These are phyloP conservation scores for Clonostachys solani DNA, from an alignment of 2,329 filamentous ascomycete species.

Conservation along the genomic window DNA sequence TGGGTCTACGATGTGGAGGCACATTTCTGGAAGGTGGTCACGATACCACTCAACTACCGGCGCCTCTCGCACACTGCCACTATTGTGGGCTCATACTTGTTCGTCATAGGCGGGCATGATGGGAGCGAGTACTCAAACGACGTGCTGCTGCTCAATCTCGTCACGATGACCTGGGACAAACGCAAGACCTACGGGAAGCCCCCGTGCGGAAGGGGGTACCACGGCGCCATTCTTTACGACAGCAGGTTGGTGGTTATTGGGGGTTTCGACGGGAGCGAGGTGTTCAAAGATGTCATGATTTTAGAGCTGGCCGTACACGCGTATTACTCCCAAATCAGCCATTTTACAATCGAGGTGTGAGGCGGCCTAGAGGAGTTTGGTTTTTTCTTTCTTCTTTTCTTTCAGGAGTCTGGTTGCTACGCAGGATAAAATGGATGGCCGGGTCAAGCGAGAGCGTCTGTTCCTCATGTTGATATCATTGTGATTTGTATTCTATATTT, in stretches of 20 bases:
- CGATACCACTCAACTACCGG: constrained; percentile 56
- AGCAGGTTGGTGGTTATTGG: constrained; percentile 60
- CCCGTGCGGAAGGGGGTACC: constrained; percentile 62
- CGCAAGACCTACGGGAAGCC: constrained; percentile 60
- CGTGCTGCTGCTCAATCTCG: constrained; percentile 63
- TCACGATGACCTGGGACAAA: constrained; percentile 71
- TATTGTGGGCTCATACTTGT: constrained; percentile 65
- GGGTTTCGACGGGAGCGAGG: constrained; percentile 63
- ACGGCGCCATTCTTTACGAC: constrained; percentile 62
- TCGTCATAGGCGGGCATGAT: constrained; percentile 67
- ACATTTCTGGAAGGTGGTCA: constrained; percentile 53
- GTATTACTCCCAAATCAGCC: constrained; percentile 71
- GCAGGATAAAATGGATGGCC: too few relatives aligned
- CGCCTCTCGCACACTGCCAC: constrained; percentile 66
- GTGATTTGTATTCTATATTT: too few relatives aligned
- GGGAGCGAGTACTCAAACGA: constrained; percentile 67
- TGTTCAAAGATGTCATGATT: constrained; percentile 64
- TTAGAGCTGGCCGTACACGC: constrained; percentile 66
- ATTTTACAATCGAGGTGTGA: constrained; percentile 65
- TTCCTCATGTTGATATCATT: too few relatives aligned
- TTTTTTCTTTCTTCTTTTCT: constrained; percentile 10
- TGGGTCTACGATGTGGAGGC: constrained; percentile 69
- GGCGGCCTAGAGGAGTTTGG: neutral
- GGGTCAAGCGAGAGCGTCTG: too few relatives aligned
- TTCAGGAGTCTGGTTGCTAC: too few relatives aligned